Evolutionary conservation across 257 asterid genomes (phyloP), one percentile per base, ranked within the genome.

Genomic region (Nemophila menziesii): DNA sequence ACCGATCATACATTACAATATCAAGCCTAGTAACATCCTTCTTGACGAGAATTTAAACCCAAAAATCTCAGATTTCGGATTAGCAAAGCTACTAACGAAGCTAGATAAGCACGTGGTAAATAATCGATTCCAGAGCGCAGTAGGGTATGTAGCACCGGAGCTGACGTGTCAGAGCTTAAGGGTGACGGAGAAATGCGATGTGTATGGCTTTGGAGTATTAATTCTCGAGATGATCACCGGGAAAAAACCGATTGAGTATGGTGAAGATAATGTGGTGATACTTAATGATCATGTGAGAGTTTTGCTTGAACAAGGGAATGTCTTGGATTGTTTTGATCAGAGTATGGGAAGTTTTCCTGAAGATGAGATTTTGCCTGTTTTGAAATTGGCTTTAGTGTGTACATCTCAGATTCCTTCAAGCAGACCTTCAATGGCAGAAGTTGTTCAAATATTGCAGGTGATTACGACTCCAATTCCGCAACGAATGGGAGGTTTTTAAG

Each of bases 351-450:
- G 21, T 9, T 87, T 73, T 42, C 74, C 83, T 15, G 86, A 80
- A 33, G 97, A 84, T 56, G 97, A 89, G 60, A 83, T 89, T 23
- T 56, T 80, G 54, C 97, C 95, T 2, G 77, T 83, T 18, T 50
- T 89, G 7, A 89, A 89, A 42, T 64, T 89, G 48, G 95, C 97
- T 0, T 62, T 80, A 44, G 97, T 89, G 0, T 89, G 97, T 57
- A 89, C 95, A 20, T 89, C 95, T 21, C 95, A 80, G 66, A 74
- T 89, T 58, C 98, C 95, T 39, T 89, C 98, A 2, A 84, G 87
- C 54, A 72, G 94, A 72, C 98, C 98, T 42, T 89, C 98, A 4
- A 89, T 89, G 98, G 87, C 77, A 1, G 96, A 89, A 51, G 98
- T 89, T 56, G 96, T 84, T 61, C 94, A 84, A 52, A 84, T 89